phyloP scores from a whole-genome alignment of 371 early-diverging fungal species.

The Syncephalastrum sp. region DNA sequence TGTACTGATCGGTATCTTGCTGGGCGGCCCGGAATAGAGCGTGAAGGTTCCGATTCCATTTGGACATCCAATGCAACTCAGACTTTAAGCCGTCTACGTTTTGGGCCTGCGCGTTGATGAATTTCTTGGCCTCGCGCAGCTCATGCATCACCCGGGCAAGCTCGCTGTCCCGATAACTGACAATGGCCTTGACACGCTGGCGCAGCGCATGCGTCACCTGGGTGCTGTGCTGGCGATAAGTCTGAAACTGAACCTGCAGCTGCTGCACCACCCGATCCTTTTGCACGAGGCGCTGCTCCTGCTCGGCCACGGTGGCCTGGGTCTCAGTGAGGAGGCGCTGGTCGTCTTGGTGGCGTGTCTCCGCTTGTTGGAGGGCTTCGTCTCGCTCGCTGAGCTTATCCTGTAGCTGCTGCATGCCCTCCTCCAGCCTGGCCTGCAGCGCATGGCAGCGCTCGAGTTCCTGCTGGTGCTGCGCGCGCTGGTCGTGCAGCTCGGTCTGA shows the following conservation, averaged over 20 bases:
- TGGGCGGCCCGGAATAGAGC: slow-evolving; percentile 12
- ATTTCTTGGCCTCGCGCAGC: slow-evolving; percentile 37
- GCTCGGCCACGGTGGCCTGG: slow-evolving; percentile 10
- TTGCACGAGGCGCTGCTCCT: slow-evolving; percentile 3
- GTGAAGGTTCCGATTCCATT: slow-evolving; percentile 25
- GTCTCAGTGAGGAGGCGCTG: slow-evolving; percentile 10
- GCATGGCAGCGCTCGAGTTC: slow-evolving; percentile 9
- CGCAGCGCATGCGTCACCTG: slow-evolving; percentile 21
- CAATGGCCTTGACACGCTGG: slow-evolving; percentile 4
- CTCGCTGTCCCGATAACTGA: too few species aligned
- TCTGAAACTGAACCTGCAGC: slow-evolving; percentile 23
- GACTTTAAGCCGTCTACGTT: slow-evolving; percentile 32
- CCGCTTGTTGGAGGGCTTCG: slow-evolving; percentile 4
- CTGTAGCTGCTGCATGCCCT: slow-evolving; percentile 11
- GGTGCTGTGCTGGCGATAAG: slow-evolving; percentile 16
- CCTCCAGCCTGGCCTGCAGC: slow-evolving; percentile 7
- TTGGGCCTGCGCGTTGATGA: slow-evolving; percentile 37
- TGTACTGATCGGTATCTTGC: slow-evolving; percentile 6
- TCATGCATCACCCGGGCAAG: slow-evolving; percentile 15
- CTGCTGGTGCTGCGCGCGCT: slow-evolving; percentile 6
- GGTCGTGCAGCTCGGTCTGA: slow-evolving; percentile 6
- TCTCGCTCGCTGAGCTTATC: slow-evolving; percentile 5
- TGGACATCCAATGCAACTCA: slow-evolving; percentile 35
- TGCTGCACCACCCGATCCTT: slow-evolving; percentile 5
- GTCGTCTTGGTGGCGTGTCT: slow-evolving; percentile 6